Percentiles rank a stretch among this genome's conserved stretches.
These are phyloP conservation scores for Heteromeles arbutifolia DNA, from an alignment of 306 rosid species.

Conservation along the genomic window DNA sequence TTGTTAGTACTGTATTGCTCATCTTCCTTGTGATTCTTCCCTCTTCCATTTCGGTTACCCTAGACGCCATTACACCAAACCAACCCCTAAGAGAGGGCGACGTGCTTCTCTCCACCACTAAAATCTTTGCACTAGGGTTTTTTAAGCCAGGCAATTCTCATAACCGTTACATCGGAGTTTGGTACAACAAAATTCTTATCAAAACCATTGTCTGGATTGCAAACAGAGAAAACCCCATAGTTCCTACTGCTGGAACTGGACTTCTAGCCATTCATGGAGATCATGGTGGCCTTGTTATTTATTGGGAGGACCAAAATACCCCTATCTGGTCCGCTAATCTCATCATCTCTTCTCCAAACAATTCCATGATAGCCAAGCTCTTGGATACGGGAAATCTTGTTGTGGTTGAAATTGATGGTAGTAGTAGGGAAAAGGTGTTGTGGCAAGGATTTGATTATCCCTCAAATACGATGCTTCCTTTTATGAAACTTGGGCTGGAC, in stretches of 20 bases:
- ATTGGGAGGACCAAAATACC: background rate
- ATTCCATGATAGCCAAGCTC: constrained; percentile 14
- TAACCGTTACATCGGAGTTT: constrained; percentile 33
- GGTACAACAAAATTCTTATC: constrained; percentile 32
- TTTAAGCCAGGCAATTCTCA: constrained; percentile 37
- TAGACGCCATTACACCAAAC: constrained; percentile 20
- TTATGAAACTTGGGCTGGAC: constrained; percentile 23
- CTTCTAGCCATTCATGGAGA: no score
- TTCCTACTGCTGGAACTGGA: constrained; percentile 11
- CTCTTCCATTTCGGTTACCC: background rate
- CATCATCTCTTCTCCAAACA: background rate
- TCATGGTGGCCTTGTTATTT: constrained; percentile 21
- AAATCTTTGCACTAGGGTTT: constrained; percentile 54
- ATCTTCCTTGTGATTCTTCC: constrained; percentile 1
- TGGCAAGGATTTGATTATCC: constrained; percentile 62
- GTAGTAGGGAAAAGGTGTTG: background rate
- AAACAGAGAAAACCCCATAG: constrained; percentile 40
- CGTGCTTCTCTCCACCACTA: constrained; percentile 33
- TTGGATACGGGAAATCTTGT: constrained; percentile 17
- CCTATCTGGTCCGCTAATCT: constrained; percentile 20
- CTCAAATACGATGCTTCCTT: constrained; percentile 29
- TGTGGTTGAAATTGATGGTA: background rate
- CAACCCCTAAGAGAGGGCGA: constrained; percentile 40
- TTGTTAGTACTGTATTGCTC: background rate
- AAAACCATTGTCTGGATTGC: constrained; percentile 64